A percentile compares a stretch with the other conserved stretches of the same genome.
phyloP scores from a whole-genome alignment of 306 rosid genomes.

The Urtica urens region DNA sequence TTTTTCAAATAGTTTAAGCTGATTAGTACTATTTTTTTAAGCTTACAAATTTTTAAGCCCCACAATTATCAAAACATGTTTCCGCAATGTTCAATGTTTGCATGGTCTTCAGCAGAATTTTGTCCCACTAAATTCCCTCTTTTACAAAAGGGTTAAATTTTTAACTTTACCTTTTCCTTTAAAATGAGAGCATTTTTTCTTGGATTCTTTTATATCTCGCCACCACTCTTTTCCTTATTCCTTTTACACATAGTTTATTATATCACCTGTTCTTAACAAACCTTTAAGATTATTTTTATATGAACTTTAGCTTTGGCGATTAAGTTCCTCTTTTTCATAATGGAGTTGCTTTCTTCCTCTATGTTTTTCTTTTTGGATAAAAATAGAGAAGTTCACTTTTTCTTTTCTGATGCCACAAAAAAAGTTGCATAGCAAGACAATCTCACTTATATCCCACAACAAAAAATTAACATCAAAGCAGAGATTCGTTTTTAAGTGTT shows the following conservation, averaged over 20 bases:
- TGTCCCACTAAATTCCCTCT: conserved; percentile 25
- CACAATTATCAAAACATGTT: background rate
- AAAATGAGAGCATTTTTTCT: conserved; percentile 26
- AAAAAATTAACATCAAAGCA: background rate
- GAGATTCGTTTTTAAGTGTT: too few species aligned
- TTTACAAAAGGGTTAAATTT: conserved; percentile 26
- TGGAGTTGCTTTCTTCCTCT: conserved; percentile 12
- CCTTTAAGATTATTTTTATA: conserved; percentile 15
- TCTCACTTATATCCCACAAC: background rate
- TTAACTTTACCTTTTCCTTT: conserved; percentile 55
- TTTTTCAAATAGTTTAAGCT: background rate
- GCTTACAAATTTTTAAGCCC: background rate
- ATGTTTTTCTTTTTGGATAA: conserved; percentile 29
- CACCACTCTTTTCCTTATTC: conserved; percentile 24
- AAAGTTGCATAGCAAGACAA: conserved; percentile 3
- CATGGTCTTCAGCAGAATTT: conserved; percentile 8
- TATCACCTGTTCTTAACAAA: conserved; percentile 16
- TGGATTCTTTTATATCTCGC: conserved; percentile 50
- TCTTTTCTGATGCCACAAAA: conserved; percentile 20
- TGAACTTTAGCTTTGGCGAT: conserved; percentile 20
- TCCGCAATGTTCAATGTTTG: background rate
- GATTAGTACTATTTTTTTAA: background rate
- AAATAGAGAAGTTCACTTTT: conserved; percentile 11
- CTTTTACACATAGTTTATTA: conserved; percentile 12
- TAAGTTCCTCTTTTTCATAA: background rate